Conservation (phyloP, 192 early-diverging fungal genomes). For the Linnemannia elongata region DNA sequence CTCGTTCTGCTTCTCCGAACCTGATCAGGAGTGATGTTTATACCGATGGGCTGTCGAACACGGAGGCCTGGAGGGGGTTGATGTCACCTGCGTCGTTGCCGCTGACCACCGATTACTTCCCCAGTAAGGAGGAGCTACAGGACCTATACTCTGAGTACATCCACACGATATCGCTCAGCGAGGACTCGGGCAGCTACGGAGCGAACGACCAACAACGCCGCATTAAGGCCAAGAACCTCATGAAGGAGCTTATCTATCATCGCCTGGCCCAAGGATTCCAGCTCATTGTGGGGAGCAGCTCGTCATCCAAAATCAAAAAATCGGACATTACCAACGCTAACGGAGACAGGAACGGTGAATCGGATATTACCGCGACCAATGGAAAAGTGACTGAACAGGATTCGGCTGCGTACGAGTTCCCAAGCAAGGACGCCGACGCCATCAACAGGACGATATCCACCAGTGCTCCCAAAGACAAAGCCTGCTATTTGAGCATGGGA, state of each 20-base stretch:
- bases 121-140: slow-evolving; percentile 75
- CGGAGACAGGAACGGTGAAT: slow-evolving; percentile 12
- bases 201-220: slow-evolving; percentile 55
- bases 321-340: not conserved
- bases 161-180: slow-evolving; percentile 76
- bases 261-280: slow-evolving; percentile 95
- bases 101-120: slow-evolving; percentile 90
- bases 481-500: slow-evolving; percentile 88
- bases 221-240: slow-evolving; percentile 64
- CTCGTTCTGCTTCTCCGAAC: slow-evolving; percentile 59
- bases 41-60: slow-evolving; percentile 62
- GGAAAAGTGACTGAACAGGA: slow-evolving; percentile 14
- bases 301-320: slow-evolving; percentile 15
- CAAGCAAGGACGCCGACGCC: slow-evolving; percentile 24
- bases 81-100: slow-evolving; percentile 95
- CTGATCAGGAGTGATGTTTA: slow-evolving; percentile 63
- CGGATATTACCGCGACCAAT: not conserved
- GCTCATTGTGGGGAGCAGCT: slow-evolving; percentile 69
- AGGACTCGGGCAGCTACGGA: slow-evolving; percentile 60
- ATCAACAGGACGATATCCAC: not conserved
- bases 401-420: slow-evolving; percentile 30
- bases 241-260: slow-evolving; percentile 90
- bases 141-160: slow-evolving; percentile 82
- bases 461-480: slow-evolving; percentile 30
- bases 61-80: slow-evolving; percentile 88